Conservation (phyloP, 2,329 filamentous ascomycete genomes). For the Aspergillus costaricaensis region DNA sequence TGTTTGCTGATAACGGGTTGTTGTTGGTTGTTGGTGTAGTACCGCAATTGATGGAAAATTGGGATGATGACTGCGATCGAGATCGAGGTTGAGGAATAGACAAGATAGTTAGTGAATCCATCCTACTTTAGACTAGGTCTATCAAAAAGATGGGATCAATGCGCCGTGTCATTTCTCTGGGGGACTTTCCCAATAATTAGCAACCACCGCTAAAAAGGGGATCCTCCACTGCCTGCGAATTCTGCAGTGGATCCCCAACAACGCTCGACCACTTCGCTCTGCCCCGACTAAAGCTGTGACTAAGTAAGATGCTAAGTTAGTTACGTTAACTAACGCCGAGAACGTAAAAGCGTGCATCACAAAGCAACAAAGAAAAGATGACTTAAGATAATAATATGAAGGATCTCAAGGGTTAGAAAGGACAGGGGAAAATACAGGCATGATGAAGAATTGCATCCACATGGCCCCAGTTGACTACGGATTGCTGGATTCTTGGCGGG, state of each 20-base stretch:
- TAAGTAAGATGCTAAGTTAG: too few species aligned
- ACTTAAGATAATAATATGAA: too few species aligned
- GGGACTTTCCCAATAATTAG: constrained; percentile 2
- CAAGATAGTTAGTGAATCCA: too few species aligned
- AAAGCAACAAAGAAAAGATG: too few species aligned
- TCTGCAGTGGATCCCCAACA: neutral
- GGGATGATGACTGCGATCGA: neutral
- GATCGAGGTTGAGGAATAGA: neutral
- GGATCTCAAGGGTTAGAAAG: too few species aligned
- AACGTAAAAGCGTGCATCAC: too few species aligned
- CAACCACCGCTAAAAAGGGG: neutral
- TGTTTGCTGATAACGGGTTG: neutral
- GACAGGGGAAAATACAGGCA: neutral
- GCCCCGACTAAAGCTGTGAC: too few species aligned
- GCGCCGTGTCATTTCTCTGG: constrained; percentile 4
- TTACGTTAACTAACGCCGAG: too few species aligned
- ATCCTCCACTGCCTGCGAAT: neutral
- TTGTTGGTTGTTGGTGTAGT: neutral
- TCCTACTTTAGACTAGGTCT: too few species aligned
- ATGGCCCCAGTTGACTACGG: neutral
- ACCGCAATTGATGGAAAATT: neutral
- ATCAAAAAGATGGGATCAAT: constrained; percentile 4
- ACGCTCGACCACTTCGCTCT: neutral
- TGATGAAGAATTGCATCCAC: constrained; percentile 3
- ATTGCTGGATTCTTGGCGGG: too few species aligned